Percentiles rank a stretch among this genome's conserved stretches.
Conservation (phyloP, 257 asterid genomes). For the Paraleonurus japonicus region DNA sequence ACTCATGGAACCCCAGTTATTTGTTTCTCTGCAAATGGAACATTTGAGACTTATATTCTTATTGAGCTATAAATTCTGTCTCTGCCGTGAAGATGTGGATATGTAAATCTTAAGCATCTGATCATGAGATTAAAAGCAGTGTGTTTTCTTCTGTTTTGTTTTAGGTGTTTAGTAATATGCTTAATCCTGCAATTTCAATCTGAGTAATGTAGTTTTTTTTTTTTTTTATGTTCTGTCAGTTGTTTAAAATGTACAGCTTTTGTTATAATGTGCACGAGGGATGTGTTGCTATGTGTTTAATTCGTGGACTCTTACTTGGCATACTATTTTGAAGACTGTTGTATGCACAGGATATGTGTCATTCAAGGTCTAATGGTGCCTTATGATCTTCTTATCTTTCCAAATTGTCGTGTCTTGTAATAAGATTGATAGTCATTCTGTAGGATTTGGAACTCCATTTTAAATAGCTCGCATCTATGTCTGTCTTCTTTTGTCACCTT, state of each 20-base stretch:
- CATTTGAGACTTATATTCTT: neutral
- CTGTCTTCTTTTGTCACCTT: neutral
- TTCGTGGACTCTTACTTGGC: neutral
- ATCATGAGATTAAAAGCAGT: neutral
- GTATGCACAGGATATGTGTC: conserved; percentile 1
- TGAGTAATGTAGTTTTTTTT: neutral
- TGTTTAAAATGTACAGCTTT: neutral
- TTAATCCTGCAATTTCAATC: neutral
- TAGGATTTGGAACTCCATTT: conserved; percentile 1
- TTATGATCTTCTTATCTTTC: neutral
- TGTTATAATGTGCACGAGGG: neutral
- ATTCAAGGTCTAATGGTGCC: neutral
- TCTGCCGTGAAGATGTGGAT: neutral
- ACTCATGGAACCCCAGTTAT: neutral
- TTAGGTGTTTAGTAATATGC: neutral
- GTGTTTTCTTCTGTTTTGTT: neutral
- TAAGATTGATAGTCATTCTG: neutral
- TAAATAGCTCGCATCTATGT: neutral
- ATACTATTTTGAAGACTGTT: neutral
- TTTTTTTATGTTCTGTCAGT: neutral
- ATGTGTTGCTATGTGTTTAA: neutral
- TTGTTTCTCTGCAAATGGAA: neutral
- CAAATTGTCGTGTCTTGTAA: neutral
- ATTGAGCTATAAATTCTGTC: neutral
- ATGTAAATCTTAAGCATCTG: neutral